Conservation (phyloP, 495 filamentous ascomycete species). For the Penicillium ochrochloron region DNA sequence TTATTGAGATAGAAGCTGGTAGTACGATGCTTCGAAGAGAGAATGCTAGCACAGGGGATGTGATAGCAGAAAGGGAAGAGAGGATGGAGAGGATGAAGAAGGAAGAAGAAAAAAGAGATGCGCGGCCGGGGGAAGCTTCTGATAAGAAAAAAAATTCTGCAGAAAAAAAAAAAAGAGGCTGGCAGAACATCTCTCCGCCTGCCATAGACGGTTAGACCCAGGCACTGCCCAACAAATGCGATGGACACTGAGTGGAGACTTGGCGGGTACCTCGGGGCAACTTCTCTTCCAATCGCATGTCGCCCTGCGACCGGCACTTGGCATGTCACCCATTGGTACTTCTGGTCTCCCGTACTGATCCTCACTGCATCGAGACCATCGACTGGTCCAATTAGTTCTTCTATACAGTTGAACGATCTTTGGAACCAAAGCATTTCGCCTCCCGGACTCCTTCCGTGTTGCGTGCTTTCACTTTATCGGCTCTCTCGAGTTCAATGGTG, state of each 20-base stretch:
- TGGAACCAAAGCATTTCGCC: not conserved
- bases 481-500: slow-evolving; percentile 36
- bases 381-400: not conserved
- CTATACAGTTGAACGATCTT: not conserved
- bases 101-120: slow-evolving; percentile 15
- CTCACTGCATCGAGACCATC: not conserved
- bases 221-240: slow-evolving; percentile 21
- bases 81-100: slow-evolving; percentile 12
- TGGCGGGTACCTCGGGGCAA: slow-evolving; percentile 22
- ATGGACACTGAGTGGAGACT: slow-evolving; percentile 14
- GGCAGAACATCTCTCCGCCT: slow-evolving; percentile 43
- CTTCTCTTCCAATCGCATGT: slow-evolving; percentile 3
- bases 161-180: slow-evolving; percentile 44
- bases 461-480: not conserved
- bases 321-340: not conserved
- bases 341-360: slow-evolving; percentile 7
- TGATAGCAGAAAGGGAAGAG: slow-evolving; percentile 24
- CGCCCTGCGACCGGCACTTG: not conserved
- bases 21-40: slow-evolving; percentile 21
- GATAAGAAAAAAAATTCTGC: slow-evolving; percentile 39
- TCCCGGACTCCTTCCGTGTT: not conserved
- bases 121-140: slow-evolving; percentile 32
- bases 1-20: slow-evolving; percentile 16
- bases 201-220: slow-evolving; percentile 13
- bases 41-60: slow-evolving; percentile 21